Evolutionary conservation across 192 early-diverging fungal genomes (phyloP).

Genomic region (Chytriomyces confervae): DNA sequence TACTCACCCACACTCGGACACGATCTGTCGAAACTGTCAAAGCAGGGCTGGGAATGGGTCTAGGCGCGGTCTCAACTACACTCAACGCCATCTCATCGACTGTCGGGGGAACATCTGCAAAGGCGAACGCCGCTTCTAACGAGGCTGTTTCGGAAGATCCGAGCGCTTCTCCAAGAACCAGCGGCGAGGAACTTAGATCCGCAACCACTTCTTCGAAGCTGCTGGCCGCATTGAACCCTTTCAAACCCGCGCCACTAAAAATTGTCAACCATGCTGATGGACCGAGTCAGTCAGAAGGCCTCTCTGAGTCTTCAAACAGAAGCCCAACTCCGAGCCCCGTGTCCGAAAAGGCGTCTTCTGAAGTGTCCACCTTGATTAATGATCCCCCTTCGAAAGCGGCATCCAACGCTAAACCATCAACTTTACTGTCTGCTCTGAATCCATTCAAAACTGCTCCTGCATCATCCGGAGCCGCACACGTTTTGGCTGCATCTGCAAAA

Average conservation of each 20-base stretch:
- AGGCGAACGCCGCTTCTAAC: not conserved
- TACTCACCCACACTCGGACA: not conserved
- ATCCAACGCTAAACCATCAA: not conserved
- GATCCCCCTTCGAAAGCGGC: too few species aligned
- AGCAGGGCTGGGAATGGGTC: conserved; percentile 18
- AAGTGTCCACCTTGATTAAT: too few species aligned
- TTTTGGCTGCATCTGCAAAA: not conserved
- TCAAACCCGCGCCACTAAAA: not conserved
- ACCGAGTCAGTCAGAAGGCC: too few species aligned
- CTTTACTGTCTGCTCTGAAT: not conserved
- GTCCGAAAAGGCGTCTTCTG: too few species aligned
- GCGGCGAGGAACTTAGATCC: not conserved
- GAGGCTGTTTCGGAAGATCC: not conserved
- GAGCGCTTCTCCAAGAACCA: not conserved
- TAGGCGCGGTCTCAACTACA: conserved; percentile 7
- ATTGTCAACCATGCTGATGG: not conserved
- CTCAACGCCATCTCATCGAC: not conserved
- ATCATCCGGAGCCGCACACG: not conserved
- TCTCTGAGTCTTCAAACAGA: too few species aligned
- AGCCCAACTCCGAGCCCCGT: too few species aligned
- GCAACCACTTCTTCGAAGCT: conserved; percentile 2
- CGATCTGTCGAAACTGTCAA: conserved; percentile 4
- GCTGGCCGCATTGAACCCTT: not conserved
- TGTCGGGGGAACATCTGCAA: not conserved
- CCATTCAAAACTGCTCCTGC: not conserved